Base-by-base conservation (phyloP, 768 basidiomycete species). In the Tylopilus plumbeoviolaceoides region DNA sequence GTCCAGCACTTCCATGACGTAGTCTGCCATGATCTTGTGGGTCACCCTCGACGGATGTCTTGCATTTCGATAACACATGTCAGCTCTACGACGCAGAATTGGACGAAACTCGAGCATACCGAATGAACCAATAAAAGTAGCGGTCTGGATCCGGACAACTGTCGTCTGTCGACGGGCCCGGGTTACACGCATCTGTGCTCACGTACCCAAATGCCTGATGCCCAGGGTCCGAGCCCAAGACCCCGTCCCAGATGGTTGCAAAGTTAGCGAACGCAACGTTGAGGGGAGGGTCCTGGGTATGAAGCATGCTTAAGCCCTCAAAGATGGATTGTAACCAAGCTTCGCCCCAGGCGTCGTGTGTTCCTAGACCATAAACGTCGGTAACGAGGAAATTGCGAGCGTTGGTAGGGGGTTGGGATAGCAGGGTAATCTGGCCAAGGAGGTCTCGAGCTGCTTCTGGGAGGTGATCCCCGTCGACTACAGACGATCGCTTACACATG, bases 21-120 rank as follows among this genome's bases (percentile, higher is more conserved):
- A 80, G 53, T 79, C 78, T 6, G 78, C 79, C 79, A 81, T 80
- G 47, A 81, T 76, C 40, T 73, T 70, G 58, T 74, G 67, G 0
- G 76, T 79, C 59, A 74, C 73, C 42, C 72, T 75, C 17, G 77
- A 78, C 4, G 79, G 81, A 54, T 81, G 78, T 6, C 79, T 79
- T 52, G 42, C 23, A 7, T 42, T 21, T 43, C 6, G 15, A 28
- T 4, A 6, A 20, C 15, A 49, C 12, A 2, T 9, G 47, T 48
- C 23, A 59, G 48, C 10, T 17, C 41, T 1, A 27, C n/a, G 20
- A 28, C 10, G 1, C 45, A 43, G 2, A 27, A 27, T 2, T 30
- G 8, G 8, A 30, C 23, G 14, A 46, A 48, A n/a, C 23, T 3
- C 4, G 2, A 27, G 63, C 75, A 44, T 51, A 80, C 80, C 75